Evolutionary conservation across 306 rosid species (phyloP).

Genomic region (Nissolia schottii): DNA sequence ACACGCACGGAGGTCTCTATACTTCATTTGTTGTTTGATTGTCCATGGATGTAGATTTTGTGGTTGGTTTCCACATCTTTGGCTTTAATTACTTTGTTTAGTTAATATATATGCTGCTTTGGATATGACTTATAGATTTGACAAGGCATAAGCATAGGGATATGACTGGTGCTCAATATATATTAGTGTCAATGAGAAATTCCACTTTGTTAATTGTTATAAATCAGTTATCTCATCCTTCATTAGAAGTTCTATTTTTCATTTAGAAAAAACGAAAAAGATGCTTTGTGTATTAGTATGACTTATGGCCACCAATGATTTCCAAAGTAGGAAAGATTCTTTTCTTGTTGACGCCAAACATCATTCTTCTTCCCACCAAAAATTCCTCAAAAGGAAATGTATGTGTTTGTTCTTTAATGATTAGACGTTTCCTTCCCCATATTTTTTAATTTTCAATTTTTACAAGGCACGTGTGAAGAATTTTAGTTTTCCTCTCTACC

Average conservation of each 20-base stretch:
- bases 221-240: background rate
- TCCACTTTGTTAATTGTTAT: background rate
- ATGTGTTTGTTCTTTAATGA: background rate
- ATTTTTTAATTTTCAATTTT: background rate
- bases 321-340: slow-evolving; percentile 30
- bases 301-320: background rate
- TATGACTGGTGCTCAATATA: background rate
- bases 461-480: background rate
- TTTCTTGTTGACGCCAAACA: background rate
- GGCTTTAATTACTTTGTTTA: background rate
- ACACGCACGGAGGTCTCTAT: background rate
- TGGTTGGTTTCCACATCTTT: background rate
- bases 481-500: background rate
- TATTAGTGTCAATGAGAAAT: background rate
- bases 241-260: background rate
- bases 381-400: slow-evolving; percentile 13
- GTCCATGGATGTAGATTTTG: background rate
- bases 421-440: background rate
- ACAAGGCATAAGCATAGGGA: background rate
- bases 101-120: background rate
- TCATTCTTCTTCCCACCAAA: slow-evolving; percentile 10
- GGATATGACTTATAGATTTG: background rate
- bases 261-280: too few species aligned
- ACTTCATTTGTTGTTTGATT: background rate
- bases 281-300: background rate